Base-by-base conservation (phyloP, 208 protist genomes). In the Trypanosoma conorhini region DNA sequence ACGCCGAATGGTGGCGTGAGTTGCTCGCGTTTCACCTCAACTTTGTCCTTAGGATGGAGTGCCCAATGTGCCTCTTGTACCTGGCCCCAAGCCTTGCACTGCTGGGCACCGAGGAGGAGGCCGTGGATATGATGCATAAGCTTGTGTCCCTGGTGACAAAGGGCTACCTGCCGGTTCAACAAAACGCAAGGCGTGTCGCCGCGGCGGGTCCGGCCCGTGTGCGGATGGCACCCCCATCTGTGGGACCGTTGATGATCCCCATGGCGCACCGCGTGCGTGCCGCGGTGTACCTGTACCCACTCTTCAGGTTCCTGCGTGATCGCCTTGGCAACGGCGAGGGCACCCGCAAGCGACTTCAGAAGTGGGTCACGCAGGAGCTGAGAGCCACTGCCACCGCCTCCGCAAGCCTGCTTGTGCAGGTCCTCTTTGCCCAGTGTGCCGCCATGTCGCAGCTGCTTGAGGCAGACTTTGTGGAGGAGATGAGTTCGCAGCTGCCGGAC, bases 1-100 rank as follows among this genome's bases (percentile, higher is more conserved):
- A 86, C 65, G 79, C 79, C 9, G 81, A 91, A 51, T 94, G 89
- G 86, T 94, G 89, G 86, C 74, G 70, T 35, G 83, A 92, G 65
- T 65, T 91, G 8, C 40, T 92, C 17, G 65, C 71, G 26, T 88
- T 89, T 73, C 80, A 92, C 63, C 72, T 90, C 19, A 76, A 58
- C 26, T 76, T 79, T 28, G 77, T 87, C 22, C 61, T 74, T 19
- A 81, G 66, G 15, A 70, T 85, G 15, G 77, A 91, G 62, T 66
- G 74, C 4, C 86, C 89, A 19, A 79, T 90, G 17, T 91, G 73
- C 69, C 28, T 91, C 28, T 55, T 83, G 22, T 94, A 87, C 58
- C 71, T 94, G 21, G 85, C 85, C 10, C 88, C 88, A 13, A 91
- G 85, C 60, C 72, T 93, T 5, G 81, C 85, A 4, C 73, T 89